phyloP scores from a whole-genome alignment of 306 rosid species.

The Fragaria nilgerrensis region DNA sequence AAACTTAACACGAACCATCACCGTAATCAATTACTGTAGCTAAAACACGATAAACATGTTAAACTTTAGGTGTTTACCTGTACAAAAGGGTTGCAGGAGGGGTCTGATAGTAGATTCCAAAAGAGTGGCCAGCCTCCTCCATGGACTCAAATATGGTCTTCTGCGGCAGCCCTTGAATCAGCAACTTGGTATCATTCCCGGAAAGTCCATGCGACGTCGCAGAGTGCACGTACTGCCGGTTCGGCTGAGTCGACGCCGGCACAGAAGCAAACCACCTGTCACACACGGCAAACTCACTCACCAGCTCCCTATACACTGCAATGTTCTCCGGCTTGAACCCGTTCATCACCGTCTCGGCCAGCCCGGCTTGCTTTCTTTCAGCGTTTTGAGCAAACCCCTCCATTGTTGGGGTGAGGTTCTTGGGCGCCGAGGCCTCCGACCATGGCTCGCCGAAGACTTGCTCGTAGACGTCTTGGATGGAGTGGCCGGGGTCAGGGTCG shows the following conservation, averaged over 20 bases:
- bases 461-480: slow-evolving; percentile 69
- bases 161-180: slow-evolving; percentile 70
- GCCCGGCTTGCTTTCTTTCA: slow-evolving; percentile 24
- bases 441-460: slow-evolving; percentile 76
- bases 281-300: slow-evolving; percentile 66
- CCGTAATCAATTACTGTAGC: no score
- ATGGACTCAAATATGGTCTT: slow-evolving; percentile 77
- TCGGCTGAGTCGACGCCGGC: slow-evolving; percentile 79
- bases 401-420: slow-evolving; percentile 48
- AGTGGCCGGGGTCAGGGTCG: slow-evolving; percentile 80
- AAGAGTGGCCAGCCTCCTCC: slow-evolving; percentile 55
- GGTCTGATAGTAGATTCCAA: slow-evolving; percentile 67
- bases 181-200: slow-evolving; percentile 44
- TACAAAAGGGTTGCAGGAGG: slow-evolving; percentile 63
- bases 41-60: no score
- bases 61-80: slow-evolving; percentile 34
- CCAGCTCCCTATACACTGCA: slow-evolving; percentile 49
- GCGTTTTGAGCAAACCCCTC: slow-evolving; percentile 70
- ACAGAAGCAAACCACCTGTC: slow-evolving; percentile 81
- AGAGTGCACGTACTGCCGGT: slow-evolving; percentile 71
- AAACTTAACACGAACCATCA: no score
- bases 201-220: slow-evolving; percentile 71
- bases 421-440: slow-evolving; percentile 47
- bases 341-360: slow-evolving; percentile 62
- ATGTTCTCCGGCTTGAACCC: slow-evolving; percentile 59